These are phyloP conservation scores for Cochlearia excelsa DNA, from an alignment of 345 rosid genomes.

Conservation along the genomic window DNA sequence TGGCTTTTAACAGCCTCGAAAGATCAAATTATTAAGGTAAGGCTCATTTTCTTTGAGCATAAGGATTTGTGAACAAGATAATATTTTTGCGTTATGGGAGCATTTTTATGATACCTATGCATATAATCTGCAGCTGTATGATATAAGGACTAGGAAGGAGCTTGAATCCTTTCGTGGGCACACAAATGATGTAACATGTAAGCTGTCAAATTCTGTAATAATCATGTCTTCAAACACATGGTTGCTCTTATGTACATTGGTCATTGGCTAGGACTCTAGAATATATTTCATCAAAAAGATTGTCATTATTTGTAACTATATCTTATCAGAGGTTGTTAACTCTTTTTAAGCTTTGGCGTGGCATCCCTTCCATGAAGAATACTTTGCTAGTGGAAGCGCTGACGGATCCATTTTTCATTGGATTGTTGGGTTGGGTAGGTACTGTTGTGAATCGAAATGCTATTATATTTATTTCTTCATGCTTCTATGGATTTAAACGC, in stretches of 20 bases:
- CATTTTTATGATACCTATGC: constrained; percentile 20
- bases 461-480: background rate
- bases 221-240: too few relatives aligned
- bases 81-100: background rate
- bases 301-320: constrained; percentile 13
- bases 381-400: constrained; percentile 91
- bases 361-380: constrained; percentile 99
- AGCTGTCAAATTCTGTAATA: constrained; percentile 35
- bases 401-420: constrained; percentile 96
- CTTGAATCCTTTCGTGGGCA: constrained; percentile 98
- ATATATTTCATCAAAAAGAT: constrained; percentile 8
- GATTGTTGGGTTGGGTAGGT: constrained; percentile 90
- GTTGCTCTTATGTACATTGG: too few relatives aligned
- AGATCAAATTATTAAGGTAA: constrained; percentile 96
- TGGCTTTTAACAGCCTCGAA: constrained; percentile 94
- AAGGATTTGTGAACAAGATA: background rate
- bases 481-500: constrained; percentile 5
- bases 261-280: too few relatives aligned
- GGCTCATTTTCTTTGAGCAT: constrained; percentile 14
- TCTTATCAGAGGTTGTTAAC: constrained; percentile 18
- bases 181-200: constrained; percentile 87
- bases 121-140: constrained; percentile 67
- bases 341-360: constrained; percentile 76
- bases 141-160: constrained; percentile 97
- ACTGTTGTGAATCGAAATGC: constrained; percentile 6